Conservation (phyloP, 2,329 filamentous ascomycete genomes). For the Trichoderma polysporum region DNA sequence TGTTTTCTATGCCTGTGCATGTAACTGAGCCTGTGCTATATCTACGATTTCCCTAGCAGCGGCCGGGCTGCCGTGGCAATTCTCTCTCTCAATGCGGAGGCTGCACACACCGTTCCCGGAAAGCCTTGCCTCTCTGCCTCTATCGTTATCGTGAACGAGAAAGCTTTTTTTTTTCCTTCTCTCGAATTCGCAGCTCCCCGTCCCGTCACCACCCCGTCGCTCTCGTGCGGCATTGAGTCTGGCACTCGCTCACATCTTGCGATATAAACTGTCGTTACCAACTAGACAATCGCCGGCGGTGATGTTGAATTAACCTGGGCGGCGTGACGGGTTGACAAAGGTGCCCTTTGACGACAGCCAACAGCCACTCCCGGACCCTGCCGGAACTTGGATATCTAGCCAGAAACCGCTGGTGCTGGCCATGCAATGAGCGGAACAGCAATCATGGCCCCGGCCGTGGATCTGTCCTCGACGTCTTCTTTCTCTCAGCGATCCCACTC, state of each 20-base stretch:
- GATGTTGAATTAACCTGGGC: conserved; percentile 29
- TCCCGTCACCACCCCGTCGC: conserved; percentile 1
- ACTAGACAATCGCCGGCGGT: conserved; percentile 29
- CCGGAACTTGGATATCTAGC: background rate
- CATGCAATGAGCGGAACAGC: conserved; percentile 40
- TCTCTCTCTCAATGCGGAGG: conserved; percentile 20
- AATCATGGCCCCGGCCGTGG: conserved; percentile 42
- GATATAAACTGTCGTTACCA: background rate
- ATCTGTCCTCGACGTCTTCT: conserved; percentile 31
- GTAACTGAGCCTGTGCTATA: background rate
- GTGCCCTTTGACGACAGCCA: conserved; percentile 20
- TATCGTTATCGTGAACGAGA: conserved; percentile 12
- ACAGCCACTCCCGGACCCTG: background rate
- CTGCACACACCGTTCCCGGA: conserved; percentile 15
- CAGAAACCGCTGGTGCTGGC: conserved; percentile 22
- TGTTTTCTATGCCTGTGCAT: background rate
- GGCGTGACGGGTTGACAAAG: conserved; percentile 23
- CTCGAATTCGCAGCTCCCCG: background rate
- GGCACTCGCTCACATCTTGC: conserved; percentile 9
- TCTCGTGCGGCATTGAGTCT: conserved; percentile 15
- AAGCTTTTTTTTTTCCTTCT: conserved; percentile 1
- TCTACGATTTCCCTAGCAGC: conserved; percentile 8
- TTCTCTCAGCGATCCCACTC: conserved; percentile 39
- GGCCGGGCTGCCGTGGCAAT: conserved; percentile 20
- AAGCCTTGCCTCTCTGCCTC: conserved; percentile 3